Evolutionary conservation across 1,139 yeast genomes (phyloP).

Genomic region (Protomyces inundatus): DNA sequence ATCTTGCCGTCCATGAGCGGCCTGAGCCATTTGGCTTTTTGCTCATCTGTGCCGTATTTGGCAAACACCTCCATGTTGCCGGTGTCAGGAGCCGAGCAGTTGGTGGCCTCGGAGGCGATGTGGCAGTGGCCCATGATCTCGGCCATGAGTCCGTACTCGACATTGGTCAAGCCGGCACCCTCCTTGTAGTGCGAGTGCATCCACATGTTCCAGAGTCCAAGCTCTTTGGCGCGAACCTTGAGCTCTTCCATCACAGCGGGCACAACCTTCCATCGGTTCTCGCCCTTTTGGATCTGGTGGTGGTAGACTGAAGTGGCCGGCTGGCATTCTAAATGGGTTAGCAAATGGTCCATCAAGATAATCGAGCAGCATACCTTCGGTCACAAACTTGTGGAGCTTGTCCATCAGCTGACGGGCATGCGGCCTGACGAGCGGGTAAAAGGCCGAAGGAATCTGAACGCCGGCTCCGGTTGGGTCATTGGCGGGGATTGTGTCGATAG

Average conservation of each 20-base stretch:
- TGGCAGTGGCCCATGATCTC: slow-evolving; percentile 50
- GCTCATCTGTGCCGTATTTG: slow-evolving; percentile 52
- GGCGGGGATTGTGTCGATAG: slow-evolving; percentile 22
- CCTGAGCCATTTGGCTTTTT: slow-evolving; percentile 51
- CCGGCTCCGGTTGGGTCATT: slow-evolving; percentile 23
- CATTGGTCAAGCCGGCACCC: slow-evolving; percentile 60
- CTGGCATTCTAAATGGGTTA: slow-evolving; percentile 43
- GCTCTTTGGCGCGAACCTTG: slow-evolving; percentile 51
- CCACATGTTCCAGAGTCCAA: slow-evolving; percentile 64
- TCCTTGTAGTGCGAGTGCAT: slow-evolving; percentile 54
- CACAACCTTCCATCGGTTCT: slow-evolving; percentile 47
- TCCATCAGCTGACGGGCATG: slow-evolving; percentile 22
- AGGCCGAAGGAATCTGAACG: slow-evolving; percentile 19
- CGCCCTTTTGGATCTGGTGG: slow-evolving; percentile 40
- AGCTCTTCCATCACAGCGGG: slow-evolving; percentile 53
- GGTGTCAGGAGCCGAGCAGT: slow-evolving; percentile 67
- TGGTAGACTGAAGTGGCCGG: slow-evolving; percentile 53
- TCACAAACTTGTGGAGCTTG: slow-evolving; percentile 36
- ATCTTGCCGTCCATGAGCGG: slow-evolving; percentile 58
- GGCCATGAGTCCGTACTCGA: slow-evolving; percentile 69
- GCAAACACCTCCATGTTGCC: slow-evolving; percentile 70
- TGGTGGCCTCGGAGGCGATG: slow-evolving; percentile 44
- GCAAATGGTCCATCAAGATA: neutral
- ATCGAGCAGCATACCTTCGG: slow-evolving; percentile 47
- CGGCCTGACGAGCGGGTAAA: slow-evolving; percentile 22